Evolutionary conservation across 129 eudicot species (phyloP), one percentile per base, ranked within the genome.

Genomic region (Flaveria sonorensis): DNA sequence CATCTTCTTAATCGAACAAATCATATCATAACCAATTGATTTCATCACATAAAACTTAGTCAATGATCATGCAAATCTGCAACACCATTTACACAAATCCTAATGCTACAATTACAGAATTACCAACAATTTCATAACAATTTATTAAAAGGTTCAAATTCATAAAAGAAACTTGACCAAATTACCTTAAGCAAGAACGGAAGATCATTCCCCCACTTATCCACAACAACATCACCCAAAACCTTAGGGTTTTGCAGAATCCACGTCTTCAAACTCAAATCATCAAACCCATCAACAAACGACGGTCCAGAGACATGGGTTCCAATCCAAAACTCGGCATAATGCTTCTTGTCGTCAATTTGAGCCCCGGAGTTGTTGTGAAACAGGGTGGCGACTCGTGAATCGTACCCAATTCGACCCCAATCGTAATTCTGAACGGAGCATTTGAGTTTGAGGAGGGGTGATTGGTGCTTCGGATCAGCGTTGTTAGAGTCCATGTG

Each of bases 291-390:
- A 5, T 46, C 19, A 7, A 65, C 77, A 80, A 76, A 86, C 6
- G 98, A 94, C 0, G 96, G 92, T 15, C 97, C 97, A 12, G 96
- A 89, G 2, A 86, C 86, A 75, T 94, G 98, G 9, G 98, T 91
- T 2, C 98, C 98, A 86, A 94, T 91, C 98, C 98, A 94, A 10
- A 94, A 87, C 83, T 94, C 98, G 21, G 98, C 98, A 70, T 87
- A 89, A 50, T 90, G 89, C 71, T 84, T 81, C 4, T 56, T 76
- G 2, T 81, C 89, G 7, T 82, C 87, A 55, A 87, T 81, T 30
- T 66, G 83, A 71, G n/a, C 71, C 2, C 90, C 90, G 14, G 36
- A 55, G 45, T 93, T 93, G 1, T 56, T 71, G 11, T 76, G 60
- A 30, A 73, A 91, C 69, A 94, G 50, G 62, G 83, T 82, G 11